Evolutionary conservation across 768 basidiomycete species (phyloP), one percentile per base, ranked within the genome.

Genomic region (Leccinellum luteum): DNA sequence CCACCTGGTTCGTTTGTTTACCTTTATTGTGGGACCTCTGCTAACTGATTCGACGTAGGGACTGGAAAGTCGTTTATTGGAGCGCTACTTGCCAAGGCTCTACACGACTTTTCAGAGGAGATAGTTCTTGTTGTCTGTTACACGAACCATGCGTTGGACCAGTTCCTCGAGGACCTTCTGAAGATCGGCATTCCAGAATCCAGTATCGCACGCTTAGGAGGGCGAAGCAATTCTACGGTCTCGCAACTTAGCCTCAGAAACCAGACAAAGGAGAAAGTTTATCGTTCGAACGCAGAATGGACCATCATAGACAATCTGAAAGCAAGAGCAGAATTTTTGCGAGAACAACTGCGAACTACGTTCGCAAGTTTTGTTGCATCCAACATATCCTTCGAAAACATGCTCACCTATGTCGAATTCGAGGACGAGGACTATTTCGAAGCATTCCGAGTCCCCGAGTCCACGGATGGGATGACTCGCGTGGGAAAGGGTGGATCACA

Each of bases 61-160:
- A 89, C 87, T 0, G 87, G 87, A 2, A 89, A 89, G 59, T 87
- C 85, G 0, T 87, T 87, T 61, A 83, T 89, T 25, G 87, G 87
- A 0, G 84, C 85, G 0, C 70, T 88, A 0, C 69, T 88, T 1
- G 84, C 84, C 0, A 88, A 87, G 59, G 72, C 78, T 6, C 66
- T 87, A 4, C 79, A 87, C 49, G 77, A 81, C 23, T 69, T 69
- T 55, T 79, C 79, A 0, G 32, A 62, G 0, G 71, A 75, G 44
- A 82, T 67, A 1, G 85, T 89, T 19, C 78, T 89, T 10, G 85
- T 89, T 1, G 82, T 86, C 38, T 87, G 86, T 61, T 88, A 81
- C 58, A 89, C 87, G 0, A 89, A 89, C 59, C 87, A 89, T 56
- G 87, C 87, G 0, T 77, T 89, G 0, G 87, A 89, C 62, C 82